Evolutionary conservation across 2,329 filamentous ascomycete genomes (phyloP).

Genomic region (Fusarium sp.): DNA sequence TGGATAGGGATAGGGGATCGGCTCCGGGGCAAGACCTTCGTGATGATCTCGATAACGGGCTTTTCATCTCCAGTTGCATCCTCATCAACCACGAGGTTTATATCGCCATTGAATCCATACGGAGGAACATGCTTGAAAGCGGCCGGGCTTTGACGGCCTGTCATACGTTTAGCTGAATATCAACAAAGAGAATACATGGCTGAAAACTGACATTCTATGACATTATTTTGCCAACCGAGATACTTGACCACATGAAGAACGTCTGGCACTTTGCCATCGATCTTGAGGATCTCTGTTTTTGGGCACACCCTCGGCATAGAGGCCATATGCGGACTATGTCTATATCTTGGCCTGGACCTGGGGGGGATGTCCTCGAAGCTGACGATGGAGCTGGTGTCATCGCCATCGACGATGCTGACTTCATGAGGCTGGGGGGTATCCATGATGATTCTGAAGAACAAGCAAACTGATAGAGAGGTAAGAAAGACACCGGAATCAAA

Average conservation of each 20-base stretch:
- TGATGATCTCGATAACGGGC: slow-evolving; percentile 56
- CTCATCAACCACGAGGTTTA: slow-evolving; percentile 26
- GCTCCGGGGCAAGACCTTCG: slow-evolving; percentile 46
- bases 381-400: slow-evolving; percentile 32
- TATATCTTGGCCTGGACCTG: not conserved
- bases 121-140: slow-evolving; percentile 50
- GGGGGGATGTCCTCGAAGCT: slow-evolving; percentile 37
- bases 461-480: not conserved
- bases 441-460: slow-evolving; percentile 16
- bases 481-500: not conserved
- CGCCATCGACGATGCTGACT: slow-evolving; percentile 12
- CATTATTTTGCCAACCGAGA: slow-evolving; percentile 45
- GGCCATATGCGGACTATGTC: not conserved
- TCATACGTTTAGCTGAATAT: slow-evolving; percentile 13
- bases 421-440: slow-evolving; percentile 17
- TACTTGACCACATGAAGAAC: slow-evolving; percentile 55
- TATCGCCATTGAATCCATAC: slow-evolving; percentile 38
- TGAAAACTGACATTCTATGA: slow-evolving; percentile 49
- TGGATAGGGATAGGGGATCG: not conserved
- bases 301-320: not conserved
- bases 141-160: slow-evolving; percentile 51
- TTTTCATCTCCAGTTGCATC: slow-evolving; percentile 31
- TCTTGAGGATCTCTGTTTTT: slow-evolving; percentile 31
- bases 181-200: not conserved
- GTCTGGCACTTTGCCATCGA: slow-evolving; percentile 52